phyloP scores from a whole-genome alignment of 2,329 filamentous ascomycete species.

The Colletotrichum spaethianum region DNA sequence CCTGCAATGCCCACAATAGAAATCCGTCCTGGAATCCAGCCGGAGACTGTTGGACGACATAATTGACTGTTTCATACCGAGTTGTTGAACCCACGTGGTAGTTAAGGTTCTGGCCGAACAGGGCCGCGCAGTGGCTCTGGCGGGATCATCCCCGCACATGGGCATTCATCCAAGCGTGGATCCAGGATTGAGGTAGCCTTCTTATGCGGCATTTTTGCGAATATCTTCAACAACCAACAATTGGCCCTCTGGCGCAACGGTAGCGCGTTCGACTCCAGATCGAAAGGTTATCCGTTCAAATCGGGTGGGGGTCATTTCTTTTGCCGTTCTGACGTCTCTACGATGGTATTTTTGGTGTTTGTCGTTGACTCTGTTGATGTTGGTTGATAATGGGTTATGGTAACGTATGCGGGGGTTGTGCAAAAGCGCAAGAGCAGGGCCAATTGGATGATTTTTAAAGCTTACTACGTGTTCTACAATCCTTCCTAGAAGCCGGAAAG shows the following conservation, averaged over 20 bases:
- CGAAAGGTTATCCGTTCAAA: conserved; percentile 42
- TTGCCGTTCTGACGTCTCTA: background rate
- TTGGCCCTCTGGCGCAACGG: conserved; percentile 39
- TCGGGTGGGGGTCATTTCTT: conserved; percentile 35
- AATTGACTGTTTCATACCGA: conserved; percentile 13
- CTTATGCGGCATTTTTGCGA: background rate
- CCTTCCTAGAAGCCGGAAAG: background rate
- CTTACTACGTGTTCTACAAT: background rate
- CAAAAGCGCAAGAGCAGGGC: background rate
- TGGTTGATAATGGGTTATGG: background rate
- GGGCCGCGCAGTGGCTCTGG: background rate
- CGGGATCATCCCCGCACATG: conserved; percentile 15
- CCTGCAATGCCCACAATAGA: background rate
- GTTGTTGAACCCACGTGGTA: conserved; percentile 20
- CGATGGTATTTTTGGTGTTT: background rate
- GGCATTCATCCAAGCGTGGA: no score
- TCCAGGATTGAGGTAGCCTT: accelerated
- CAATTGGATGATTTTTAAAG: no score
- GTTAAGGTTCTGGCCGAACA: conserved; percentile 18
- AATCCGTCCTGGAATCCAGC: background rate
- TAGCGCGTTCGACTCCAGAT: conserved; percentile 42
- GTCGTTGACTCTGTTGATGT: no score
- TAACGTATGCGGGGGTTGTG: background rate
- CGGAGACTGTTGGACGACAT: background rate
- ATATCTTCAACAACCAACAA: accelerated